Base-by-base conservation (phyloP, 192 early-diverging fungal species). In the Coemansia umbellata region DNA sequence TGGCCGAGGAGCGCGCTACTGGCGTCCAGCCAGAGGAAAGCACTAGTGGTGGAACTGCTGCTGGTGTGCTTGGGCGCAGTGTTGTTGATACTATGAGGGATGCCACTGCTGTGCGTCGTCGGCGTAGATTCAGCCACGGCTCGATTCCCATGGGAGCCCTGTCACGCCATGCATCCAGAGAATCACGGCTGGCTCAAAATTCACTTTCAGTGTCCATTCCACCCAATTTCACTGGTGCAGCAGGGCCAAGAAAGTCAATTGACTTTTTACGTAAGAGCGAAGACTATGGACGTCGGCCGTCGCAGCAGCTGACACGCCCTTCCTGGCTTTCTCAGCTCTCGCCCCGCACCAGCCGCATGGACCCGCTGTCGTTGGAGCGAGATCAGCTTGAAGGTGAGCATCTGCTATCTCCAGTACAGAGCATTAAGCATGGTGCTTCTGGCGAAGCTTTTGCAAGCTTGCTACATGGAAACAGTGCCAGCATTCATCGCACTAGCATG, bases 51-150 rank as follows among this genome's bases (percentile, higher is more conserved):
- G 62, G 58, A 40, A 62, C 66, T 0, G 66, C 59, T 2, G 66
- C 66, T 0, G 66, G 66, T 3, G 55, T 69, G 21, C 54, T 62
- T 21, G 66, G 66, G 8, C 50, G 35, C 17, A 58, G 59, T 27
- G 36, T 70, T 22, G 60, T 62, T 14, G 66, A 69, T 44, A 58
- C 59, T 0, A 28, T 62, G 43, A 49, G 60, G 10, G 60, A 52
- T 15, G 55, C 55, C 0, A 59, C 50, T 11, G 57, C 50, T 17
- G 40, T 47, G 2, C 55, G 51, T 10, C 33, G 48, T 11, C 53
- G 50, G 30, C 58, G 66, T 11, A 48, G 58, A 9, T 47, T 47
- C 36, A 73, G 69, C 54, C 55, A 61, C 5, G 70, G 70, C 5
- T 66, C 63, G 13, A 32, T 58, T 31, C 58, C 63, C 2, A 28